Percentiles rank a stretch among this genome's conserved stretches.
These are phyloP conservation scores for Phytophthora fragariaefolia DNA, from an alignment of 352 stramenopile genomes.

Conservation along the genomic window DNA sequence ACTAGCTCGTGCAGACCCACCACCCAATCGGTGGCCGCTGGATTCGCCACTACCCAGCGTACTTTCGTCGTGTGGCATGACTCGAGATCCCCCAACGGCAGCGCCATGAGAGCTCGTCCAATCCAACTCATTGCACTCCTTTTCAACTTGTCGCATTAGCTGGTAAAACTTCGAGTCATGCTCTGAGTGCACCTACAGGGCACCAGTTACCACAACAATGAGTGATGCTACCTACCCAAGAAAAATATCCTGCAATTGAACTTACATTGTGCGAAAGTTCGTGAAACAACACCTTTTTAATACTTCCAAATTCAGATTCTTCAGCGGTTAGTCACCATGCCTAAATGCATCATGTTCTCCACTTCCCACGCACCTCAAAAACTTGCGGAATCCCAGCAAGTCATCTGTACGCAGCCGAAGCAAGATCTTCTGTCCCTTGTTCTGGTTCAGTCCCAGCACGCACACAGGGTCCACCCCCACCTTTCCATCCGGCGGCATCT, in stretches of 20 bases:
- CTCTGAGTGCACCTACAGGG: constrained; percentile 70
- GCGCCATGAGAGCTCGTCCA: constrained; percentile 61
- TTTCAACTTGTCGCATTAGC: constrained; percentile 81
- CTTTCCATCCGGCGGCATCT: constrained; percentile 93
- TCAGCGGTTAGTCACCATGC: too few species aligned
- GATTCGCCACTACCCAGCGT: background rate
- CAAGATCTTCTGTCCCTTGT: constrained; percentile 95
- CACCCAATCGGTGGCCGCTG: constrained; percentile 48
- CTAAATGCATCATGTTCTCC: background rate
- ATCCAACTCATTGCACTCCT: constrained; percentile 74
- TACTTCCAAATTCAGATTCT: too few species aligned
- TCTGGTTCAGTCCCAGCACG: constrained; percentile 94
- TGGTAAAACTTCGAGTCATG: constrained; percentile 86
- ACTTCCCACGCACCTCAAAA: constrained; percentile 63
- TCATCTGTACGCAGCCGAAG: constrained; percentile 95
- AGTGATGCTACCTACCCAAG: background rate
- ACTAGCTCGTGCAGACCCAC: constrained; percentile 37
- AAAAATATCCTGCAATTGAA: background rate
- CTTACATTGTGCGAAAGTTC: constrained; percentile 95
- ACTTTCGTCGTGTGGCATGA: constrained; percentile 27
- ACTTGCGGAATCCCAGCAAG: constrained; percentile 93
- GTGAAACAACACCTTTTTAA: constrained; percentile 95
- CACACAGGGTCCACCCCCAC: constrained; percentile 89
- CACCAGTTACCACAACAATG: background rate
- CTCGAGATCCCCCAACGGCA: constrained; percentile 40